These are phyloP conservation scores for Manihot esculenta DNA, from an alignment of 441 rosid species.

Conservation along the genomic window DNA sequence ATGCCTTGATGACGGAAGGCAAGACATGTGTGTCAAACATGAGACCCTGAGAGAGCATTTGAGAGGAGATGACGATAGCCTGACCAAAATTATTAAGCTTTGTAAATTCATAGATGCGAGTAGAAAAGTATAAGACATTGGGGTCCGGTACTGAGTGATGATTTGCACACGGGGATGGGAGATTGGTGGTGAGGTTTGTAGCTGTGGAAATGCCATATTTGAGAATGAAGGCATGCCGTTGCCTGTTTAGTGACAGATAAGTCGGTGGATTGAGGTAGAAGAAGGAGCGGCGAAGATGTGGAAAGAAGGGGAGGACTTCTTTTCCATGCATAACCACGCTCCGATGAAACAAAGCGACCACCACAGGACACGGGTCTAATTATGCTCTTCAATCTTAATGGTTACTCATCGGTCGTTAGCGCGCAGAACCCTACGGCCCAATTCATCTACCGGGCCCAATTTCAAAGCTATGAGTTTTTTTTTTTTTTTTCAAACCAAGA, in stretches of 20 bases:
- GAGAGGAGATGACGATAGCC: conserved; percentile 42
- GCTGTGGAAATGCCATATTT: conserved; percentile 39
- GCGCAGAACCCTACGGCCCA: too few relatives aligned
- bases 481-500: too few relatives aligned
- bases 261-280: neutral
- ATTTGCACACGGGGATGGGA: conserved; percentile 46
- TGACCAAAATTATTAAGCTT: conserved; percentile 36
- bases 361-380: neutral
- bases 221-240: conserved; percentile 46
- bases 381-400: too few relatives aligned
- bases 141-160: conserved; percentile 37
- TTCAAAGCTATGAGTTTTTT: too few relatives aligned
- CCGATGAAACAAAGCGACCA: neutral
- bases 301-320: conserved; percentile 6
- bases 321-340: neutral
- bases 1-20: conserved; percentile 53
- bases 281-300: neutral
- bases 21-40: conserved; percentile 43
- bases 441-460: too few relatives aligned
- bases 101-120: conserved; percentile 46
- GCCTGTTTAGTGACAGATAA: conserved; percentile 28
- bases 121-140: conserved; percentile 36
- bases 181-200: conserved; percentile 34
- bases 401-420: too few relatives aligned
- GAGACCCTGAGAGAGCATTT: conserved; percentile 51